Base-by-base conservation (phyloP, 2,329 filamentous ascomycete species). In the Trichoderma oligosporum region DNA sequence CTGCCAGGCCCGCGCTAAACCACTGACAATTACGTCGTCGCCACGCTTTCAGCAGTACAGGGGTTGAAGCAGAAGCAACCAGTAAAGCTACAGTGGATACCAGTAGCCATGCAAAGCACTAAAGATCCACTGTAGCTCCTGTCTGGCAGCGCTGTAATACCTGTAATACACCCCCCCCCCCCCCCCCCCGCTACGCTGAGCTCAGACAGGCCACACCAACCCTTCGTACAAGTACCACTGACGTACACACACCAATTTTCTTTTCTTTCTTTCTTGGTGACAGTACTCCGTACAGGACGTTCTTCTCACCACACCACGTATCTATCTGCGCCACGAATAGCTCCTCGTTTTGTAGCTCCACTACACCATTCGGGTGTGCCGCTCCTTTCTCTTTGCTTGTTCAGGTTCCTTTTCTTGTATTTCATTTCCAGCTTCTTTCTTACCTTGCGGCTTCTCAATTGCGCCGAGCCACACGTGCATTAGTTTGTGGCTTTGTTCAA, bases 391-490 rank as follows among this genome's bases (percentile, higher is more conserved):
- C 22, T 55, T 53, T 41, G 27, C 27, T 51, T n/a, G n/a, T n/a
- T n/a, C n/a, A n/a, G n/a, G n/a, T 52, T 54, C 29, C 48, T 24
- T 52, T 27, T 42, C 14, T 44, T 39, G n/a, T 38, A 22, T 47
- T 22, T 56, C 36, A 20, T 42, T 51, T 52, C 39, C 41, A 41
- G 56, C 42, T 35, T 29, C 45, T 11, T n/a, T 35, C n/a, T n/a
- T n/a, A n/a, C n/a, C n/a, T n/a, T n/a, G n/a, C n/a, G n/a, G n/a
- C n/a, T n/a, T n/a, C n/a, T n/a, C n/a, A n/a, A n/a, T n/a, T 56
- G 51, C 46, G 57, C 57, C 52, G 57, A 55, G 57, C 57, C 51
- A 51, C 51, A 58, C 41, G 41, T 59, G 51, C 51, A 55, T 54
- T 55, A 59, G 44, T 20, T 31, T 44, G 49, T 59, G 49, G 49